Conservation (phyloP, 306 rosid species). For the Malus fusca region DNA sequence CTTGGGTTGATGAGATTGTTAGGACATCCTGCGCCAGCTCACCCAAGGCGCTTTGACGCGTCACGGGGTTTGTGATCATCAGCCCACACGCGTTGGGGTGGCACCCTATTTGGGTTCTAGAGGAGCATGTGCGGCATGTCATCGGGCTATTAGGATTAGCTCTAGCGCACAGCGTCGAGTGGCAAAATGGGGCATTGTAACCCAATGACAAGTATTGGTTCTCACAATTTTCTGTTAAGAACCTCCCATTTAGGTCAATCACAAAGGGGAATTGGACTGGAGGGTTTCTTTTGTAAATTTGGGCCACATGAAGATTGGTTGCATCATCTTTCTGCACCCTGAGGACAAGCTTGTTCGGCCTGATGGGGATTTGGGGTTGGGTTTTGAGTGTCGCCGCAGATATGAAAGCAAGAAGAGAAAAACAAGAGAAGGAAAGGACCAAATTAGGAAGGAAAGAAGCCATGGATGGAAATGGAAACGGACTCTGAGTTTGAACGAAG, state of each 20-base stretch:
- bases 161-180: conserved; percentile 40
- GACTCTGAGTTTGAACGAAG: neutral
- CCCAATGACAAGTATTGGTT: conserved; percentile 25
- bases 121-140: conserved; percentile 27
- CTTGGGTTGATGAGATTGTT: conserved; percentile 15
- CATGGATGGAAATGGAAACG: neutral
- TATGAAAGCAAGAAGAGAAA: neutral
- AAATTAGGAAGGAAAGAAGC: neutral
- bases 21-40: conserved; percentile 48
- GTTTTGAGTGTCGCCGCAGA: neutral
- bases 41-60: conserved; percentile 25
- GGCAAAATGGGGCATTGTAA: conserved; percentile 41
- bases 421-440: neutral
- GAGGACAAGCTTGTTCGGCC: conserved; percentile 26
- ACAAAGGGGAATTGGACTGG: conserved; percentile 18
- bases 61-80: conserved; percentile 37
- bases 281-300: conserved; percentile 40
- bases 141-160: conserved; percentile 33
- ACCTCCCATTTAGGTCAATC: conserved; percentile 37
- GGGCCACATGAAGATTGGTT: conserved; percentile 41
- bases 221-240: conserved; percentile 41
- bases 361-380: neutral
- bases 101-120: conserved; percentile 23
- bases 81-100: conserved; percentile 42
- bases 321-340: conserved; percentile 23